Percentiles rank a stretch among this genome's conserved stretches.
Evolutionary conservation across 1,139 yeast genomes (phyloP).

Genomic region (Debaryomyces subglobosus): DNA sequence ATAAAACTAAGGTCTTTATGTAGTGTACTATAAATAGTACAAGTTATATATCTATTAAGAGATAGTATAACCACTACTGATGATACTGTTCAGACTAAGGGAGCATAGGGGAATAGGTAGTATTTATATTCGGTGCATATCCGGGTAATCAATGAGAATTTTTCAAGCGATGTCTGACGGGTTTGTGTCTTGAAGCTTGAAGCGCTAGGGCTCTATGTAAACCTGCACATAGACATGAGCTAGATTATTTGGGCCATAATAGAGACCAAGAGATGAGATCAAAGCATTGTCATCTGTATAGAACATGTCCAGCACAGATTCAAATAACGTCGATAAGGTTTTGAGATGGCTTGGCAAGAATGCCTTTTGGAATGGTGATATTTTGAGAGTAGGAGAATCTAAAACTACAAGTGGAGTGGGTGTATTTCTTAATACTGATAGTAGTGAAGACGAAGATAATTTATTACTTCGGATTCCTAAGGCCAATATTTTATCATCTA

Average conservation of each 20-base stretch:
- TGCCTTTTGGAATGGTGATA: conserved; percentile 50
- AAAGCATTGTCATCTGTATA: background rate
- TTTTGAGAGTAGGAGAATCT: conserved; percentile 52
- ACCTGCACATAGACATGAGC: background rate
- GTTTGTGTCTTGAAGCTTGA: background rate
- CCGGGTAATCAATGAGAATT: conserved; percentile 21
- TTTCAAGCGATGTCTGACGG: background rate
- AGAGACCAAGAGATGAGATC: background rate
- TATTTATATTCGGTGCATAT: conserved; percentile 18
- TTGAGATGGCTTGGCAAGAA: conserved; percentile 52
- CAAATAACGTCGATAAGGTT: conserved; percentile 10
- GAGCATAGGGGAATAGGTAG: conserved; percentile 21
- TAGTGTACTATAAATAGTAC: conserved; percentile 34
- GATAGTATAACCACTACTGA: conserved; percentile 78
- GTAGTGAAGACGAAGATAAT: conserved; percentile 27
- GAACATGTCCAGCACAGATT: conserved; percentile 17
- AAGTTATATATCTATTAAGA: conserved; percentile 55
- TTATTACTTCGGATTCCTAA: conserved; percentile 54
- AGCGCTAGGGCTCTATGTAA: background rate
- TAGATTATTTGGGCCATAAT: conserved; percentile 1
- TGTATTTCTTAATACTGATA: conserved; percentile 53
- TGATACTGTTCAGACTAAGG: conserved; percentile 39
- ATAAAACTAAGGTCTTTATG: conserved; percentile 57
- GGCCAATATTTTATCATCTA: conserved; percentile 53
- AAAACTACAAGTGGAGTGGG: conserved; percentile 66